These are phyloP conservation scores for Cicer judaicum DNA, from an alignment of 306 rosid species.

Conservation along the genomic window DNA sequence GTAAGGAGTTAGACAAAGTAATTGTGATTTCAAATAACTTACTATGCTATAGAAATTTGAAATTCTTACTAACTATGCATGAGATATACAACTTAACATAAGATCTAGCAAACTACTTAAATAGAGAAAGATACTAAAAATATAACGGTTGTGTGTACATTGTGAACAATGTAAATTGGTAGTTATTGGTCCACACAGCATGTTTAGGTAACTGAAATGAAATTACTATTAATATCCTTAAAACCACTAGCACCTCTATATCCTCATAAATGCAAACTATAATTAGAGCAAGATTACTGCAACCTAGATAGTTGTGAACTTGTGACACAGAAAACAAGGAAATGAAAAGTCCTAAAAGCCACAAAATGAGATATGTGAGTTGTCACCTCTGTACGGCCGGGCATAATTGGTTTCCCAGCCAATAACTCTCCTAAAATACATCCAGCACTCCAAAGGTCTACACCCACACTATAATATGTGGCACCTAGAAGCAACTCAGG, in stretches of 20 bases:
- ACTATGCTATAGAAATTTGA: slow-evolving; percentile 12
- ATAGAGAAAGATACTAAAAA: neutral
- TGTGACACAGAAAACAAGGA: slow-evolving; percentile 26
- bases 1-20: slow-evolving; percentile 38
- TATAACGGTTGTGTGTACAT: neutral
- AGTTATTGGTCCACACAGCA: slow-evolving; percentile 7
- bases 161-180: slow-evolving; percentile 24
- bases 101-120: slow-evolving; percentile 11
- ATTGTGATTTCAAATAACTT: slow-evolving; percentile 18
- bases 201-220: slow-evolving; percentile 4
- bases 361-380: slow-evolving; percentile 36
- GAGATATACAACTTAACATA: slow-evolving; percentile 15
- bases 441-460: slow-evolving; percentile 98
- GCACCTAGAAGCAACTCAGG: slow-evolving; percentile 97
- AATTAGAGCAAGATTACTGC: slow-evolving; percentile 21
- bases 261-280: slow-evolving; percentile 15
- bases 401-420: slow-evolving; percentile 97
- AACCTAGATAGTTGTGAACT: slow-evolving; percentile 21
- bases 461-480: slow-evolving; percentile 81
- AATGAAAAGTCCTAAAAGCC: slow-evolving; percentile 35
- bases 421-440: slow-evolving; percentile 92
- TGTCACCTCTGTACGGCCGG: slow-evolving; percentile 96
- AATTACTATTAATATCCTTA: slow-evolving; percentile 19
- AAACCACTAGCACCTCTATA: slow-evolving; percentile 14
- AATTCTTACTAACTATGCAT: slow-evolving; percentile 15